Percentiles rank a stretch among this genome's conserved stretches.
phyloP scores from a whole-genome alignment of 2,329 filamentous ascomycete species.

The Cladorrhinum sp. region DNA sequence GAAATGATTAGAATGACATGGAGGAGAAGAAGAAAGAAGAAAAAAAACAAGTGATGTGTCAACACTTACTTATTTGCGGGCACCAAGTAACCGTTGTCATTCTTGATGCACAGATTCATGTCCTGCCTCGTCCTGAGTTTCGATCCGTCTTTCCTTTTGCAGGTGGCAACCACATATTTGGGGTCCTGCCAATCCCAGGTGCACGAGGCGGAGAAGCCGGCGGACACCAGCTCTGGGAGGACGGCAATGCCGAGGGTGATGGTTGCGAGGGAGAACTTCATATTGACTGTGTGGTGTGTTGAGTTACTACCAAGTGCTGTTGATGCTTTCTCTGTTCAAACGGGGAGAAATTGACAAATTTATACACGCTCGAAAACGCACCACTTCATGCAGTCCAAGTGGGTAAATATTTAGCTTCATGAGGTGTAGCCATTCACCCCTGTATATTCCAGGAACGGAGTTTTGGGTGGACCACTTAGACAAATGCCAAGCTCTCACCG shows the following conservation, averaged over 20 bases:
- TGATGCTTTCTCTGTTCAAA: too few relatives aligned
- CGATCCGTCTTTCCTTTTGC: neutral
- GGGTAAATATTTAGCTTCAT: too few relatives aligned
- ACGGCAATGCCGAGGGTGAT: neutral
- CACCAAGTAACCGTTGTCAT: neutral
- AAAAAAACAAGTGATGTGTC: too few relatives aligned
- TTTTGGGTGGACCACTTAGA: too few relatives aligned
- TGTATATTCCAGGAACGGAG: too few relatives aligned
- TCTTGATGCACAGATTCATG: neutral
- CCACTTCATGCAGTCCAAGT: too few relatives aligned
- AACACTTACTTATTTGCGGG: neutral
- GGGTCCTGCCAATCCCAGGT: neutral
- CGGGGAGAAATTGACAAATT: too few relatives aligned
- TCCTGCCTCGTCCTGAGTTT: neutral
- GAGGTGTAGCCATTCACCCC: too few relatives aligned
- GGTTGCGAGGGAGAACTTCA: neutral
- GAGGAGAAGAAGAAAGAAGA: neutral
- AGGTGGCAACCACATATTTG: neutral
- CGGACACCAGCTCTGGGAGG: neutral
- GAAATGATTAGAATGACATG: neutral
- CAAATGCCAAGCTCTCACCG: too few relatives aligned
- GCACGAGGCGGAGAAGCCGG: neutral
- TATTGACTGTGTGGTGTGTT: too few relatives aligned
- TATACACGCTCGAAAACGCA: too few relatives aligned
- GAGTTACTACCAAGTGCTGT: too few relatives aligned